Percentiles rank a stretch among this genome's conserved stretches.
phyloP scores from a whole-genome alignment of 225 moss, liverwort and hornwort genomes.

The Pleurozium schreberi region DNA sequence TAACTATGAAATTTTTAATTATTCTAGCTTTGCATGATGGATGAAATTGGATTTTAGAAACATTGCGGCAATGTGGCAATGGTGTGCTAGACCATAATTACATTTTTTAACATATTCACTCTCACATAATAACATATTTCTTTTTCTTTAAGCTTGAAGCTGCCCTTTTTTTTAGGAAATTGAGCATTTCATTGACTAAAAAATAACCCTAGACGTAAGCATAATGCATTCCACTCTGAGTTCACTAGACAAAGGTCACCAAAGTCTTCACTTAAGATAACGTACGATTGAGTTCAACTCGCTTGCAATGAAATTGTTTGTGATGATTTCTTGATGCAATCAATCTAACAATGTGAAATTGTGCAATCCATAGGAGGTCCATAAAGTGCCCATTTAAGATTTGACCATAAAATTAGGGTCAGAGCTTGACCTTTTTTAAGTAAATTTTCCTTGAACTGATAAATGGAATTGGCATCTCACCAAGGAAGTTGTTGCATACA shows the following conservation, averaged over 20 bases:
- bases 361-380: neutral
- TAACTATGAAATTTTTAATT: no score
- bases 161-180: no score
- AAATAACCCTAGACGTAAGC: neutral
- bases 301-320: neutral
- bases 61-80: no score
- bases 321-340: neutral
- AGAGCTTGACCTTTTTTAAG: no score
- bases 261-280: neutral
- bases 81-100: no score
- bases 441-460: neutral
- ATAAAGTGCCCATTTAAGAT: no score
- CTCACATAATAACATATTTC: no score
- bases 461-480: neutral
- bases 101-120: no score
- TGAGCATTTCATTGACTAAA: no score
- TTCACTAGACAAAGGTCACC: neutral
- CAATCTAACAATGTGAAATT: neutral
- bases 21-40: no score
- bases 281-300: neutral
- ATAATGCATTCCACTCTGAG: neutral
- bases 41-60: no score
- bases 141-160: no score
- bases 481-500: neutral
- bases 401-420: neutral